phyloP scores from a whole-genome alignment of 805 yeast genomes.

The Suhomyces prunicola region DNA sequence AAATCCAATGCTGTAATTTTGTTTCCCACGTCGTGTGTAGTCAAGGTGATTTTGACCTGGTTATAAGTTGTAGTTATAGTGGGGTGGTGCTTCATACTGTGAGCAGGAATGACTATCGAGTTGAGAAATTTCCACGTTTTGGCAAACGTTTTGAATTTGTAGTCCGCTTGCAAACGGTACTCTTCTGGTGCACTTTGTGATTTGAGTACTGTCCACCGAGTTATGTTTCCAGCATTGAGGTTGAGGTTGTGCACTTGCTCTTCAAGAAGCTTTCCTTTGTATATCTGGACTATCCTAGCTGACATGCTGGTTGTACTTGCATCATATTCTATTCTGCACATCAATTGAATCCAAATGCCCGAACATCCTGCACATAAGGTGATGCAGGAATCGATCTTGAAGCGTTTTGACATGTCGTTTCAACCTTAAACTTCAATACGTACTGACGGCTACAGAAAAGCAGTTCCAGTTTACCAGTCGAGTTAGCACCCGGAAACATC shows the following conservation, averaged over 20 bases:
- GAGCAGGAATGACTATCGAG: constrained; percentile 54
- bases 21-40: constrained; percentile 61
- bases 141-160: constrained; percentile 49
- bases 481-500: neutral
- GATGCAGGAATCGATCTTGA: neutral
- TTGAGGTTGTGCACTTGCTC: constrained; percentile 9
- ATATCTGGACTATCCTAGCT: neutral
- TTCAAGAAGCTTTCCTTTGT: constrained; percentile 6
- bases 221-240: neutral
- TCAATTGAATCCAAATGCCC: neutral
- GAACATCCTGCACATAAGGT: neutral
- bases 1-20: constrained; percentile 56
- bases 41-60: constrained; percentile 48
- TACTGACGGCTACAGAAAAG: neutral
- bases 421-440: neutral
- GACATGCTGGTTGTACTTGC: neutral
- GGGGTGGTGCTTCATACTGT: constrained; percentile 67
- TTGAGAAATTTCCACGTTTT: constrained; percentile 67
- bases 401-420: neutral
- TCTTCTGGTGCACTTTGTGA: neutral
- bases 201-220: neutral
- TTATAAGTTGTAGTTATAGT: constrained; percentile 63
- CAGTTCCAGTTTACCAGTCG: neutral
- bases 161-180: constrained; percentile 28
- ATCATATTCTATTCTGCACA: neutral